Evolutionary conservation across 257 asterid genomes (phyloP).

Genomic region (Primulina eburnea): DNA sequence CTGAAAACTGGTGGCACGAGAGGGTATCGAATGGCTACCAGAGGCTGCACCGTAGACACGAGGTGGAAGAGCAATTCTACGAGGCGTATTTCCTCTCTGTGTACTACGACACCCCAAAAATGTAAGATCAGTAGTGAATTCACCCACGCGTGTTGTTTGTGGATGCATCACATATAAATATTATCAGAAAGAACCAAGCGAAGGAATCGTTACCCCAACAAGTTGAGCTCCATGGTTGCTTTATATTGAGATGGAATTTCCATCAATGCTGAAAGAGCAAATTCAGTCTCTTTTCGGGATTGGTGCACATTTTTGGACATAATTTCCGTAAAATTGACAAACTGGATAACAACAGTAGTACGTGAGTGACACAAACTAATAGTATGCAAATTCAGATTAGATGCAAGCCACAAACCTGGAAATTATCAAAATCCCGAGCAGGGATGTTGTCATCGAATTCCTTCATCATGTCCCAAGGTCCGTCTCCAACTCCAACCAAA

Average conservation of each 20-base stretch:
- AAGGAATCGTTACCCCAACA: conserved; percentile 63
- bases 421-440: conserved; percentile 86
- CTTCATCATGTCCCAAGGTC: conserved; percentile 99
- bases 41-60: conserved; percentile 50
- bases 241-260: conserved; percentile 91
- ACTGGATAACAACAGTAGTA: conserved; percentile 42
- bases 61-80: conserved; percentile 80
- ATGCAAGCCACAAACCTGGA: conserved; percentile 59
- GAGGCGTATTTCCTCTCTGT: conserved; percentile 47
- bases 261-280: conserved; percentile 93
- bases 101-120: conserved; percentile 38
- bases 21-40: conserved; percentile 41
- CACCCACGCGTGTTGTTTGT: background rate
- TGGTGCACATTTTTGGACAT: conserved; percentile 74
- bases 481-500: conserved; percentile 98
- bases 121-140: background rate
- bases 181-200: background rate
- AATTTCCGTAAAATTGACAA: conserved; percentile 90
- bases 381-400: background rate
- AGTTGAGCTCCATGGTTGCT: conserved; percentile 87
- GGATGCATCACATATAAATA: background rate
- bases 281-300: conserved; percentile 83
- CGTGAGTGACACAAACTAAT: conserved; percentile 10
- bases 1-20: conserved; percentile 45
- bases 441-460: conserved; percentile 98